phyloP scores from a whole-genome alignment of 1,139 yeast genomes.

The Candida sanyaensis region DNA sequence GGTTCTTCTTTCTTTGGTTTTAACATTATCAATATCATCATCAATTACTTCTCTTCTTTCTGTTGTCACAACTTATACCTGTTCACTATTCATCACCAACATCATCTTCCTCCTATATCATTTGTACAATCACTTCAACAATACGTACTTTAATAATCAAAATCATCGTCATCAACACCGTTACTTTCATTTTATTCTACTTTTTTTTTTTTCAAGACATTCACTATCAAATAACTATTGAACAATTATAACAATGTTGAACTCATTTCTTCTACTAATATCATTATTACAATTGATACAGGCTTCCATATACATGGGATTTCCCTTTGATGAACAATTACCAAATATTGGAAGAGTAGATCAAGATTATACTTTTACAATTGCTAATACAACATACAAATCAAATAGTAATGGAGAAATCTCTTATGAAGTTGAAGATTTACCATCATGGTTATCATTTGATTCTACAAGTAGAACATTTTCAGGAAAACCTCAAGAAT shows the following conservation, averaged over 20 bases:
- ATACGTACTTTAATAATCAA: not conserved
- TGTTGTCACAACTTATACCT: not conserved
- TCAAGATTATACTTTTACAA: conserved; percentile 61
- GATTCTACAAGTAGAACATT: conserved; percentile 63
- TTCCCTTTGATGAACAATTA: conserved; percentile 78
- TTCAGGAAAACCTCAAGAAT: conserved; percentile 68
- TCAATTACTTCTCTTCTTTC: not conserved
- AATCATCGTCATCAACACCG: not conserved
- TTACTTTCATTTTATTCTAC: not conserved
- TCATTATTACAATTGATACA: conserved; percentile 2
- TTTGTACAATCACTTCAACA: not conserved
- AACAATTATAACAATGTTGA: not conserved
- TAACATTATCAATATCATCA: conserved; percentile 3
- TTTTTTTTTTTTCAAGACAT: too few species aligned
- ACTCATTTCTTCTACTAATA: conserved; percentile 2
- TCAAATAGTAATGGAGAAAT: conserved; percentile 46
- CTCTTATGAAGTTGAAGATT: conserved; percentile 52
- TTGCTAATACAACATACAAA: conserved; percentile 72
- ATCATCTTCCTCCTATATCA: not conserved
- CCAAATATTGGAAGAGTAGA: conserved; percentile 85
- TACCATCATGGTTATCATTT: conserved; percentile 81
- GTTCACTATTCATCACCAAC: not conserved
- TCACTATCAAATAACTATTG: too few species aligned
- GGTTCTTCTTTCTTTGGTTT: not conserved
- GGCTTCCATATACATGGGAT: conserved; percentile 54